Evolutionary conservation across 768 basidiomycete species (phyloP).

Genomic region (Mycena rebaudengoi): DNA sequence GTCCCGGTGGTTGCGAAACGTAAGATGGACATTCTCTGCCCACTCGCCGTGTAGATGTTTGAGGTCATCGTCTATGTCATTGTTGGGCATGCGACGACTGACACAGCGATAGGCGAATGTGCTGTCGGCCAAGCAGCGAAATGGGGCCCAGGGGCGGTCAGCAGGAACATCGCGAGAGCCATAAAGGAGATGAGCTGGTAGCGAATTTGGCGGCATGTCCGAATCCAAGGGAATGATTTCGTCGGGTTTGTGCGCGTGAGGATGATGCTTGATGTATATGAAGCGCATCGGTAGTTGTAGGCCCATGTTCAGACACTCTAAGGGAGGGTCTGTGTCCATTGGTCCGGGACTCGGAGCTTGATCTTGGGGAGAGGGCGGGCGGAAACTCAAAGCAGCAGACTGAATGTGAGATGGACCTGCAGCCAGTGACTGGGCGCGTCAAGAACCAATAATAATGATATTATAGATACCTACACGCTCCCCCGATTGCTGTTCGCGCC

Average conservation of each 20-base stretch:
- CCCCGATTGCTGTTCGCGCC: not conserved
- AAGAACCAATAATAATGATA: not conserved
- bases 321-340: not conserved
- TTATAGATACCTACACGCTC: not conserved
- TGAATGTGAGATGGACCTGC: too few relatives aligned
- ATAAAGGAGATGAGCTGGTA: not conserved
- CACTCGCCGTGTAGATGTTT: not conserved
- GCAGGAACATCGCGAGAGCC: not conserved
- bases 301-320: not conserved
- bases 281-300: conserved; percentile 4
- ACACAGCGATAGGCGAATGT: conserved; percentile 25
- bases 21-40: conserved; percentile 1
- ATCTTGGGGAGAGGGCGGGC: not conserved
- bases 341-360: not conserved
- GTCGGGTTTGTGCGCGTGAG: not conserved
- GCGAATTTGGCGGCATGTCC: not conserved
- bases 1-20: conserved; percentile 21
- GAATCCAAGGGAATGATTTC: conserved; percentile 8
- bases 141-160: conserved; percentile 27
- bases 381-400: too few relatives aligned
- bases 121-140: conserved; percentile 22
- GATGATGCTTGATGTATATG: conserved; percentile 8
- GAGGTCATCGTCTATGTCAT: conserved; percentile 19
- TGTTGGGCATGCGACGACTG: conserved; percentile 4
- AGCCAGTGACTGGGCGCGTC: too few relatives aligned